These are phyloP conservation scores for Ilex asprella DNA, from an alignment of 257 asterid species.

Conservation along the genomic window DNA sequence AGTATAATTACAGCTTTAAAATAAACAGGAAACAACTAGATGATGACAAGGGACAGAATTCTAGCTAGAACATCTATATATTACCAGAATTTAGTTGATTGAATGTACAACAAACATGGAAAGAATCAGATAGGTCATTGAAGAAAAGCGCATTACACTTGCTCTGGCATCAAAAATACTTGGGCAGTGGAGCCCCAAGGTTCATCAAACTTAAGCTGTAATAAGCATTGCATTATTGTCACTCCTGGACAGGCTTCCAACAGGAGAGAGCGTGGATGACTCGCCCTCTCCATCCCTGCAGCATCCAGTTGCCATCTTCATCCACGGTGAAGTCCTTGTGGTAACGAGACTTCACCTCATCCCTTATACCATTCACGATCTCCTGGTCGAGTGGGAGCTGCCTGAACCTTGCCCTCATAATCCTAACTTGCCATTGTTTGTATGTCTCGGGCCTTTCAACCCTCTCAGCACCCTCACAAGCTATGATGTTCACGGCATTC, in stretches of 20 bases:
- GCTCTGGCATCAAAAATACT: too few species aligned
- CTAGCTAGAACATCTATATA: too few species aligned
- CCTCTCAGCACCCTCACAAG: slow-evolving; percentile 33
- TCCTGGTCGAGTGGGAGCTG: slow-evolving; percentile 23
- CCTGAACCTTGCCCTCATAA: slow-evolving; percentile 27
- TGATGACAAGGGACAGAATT: too few species aligned
- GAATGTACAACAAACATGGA: too few species aligned
- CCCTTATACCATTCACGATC: slow-evolving; percentile 21
- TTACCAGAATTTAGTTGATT: too few species aligned
- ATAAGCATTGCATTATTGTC: not conserved
- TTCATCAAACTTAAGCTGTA: too few species aligned
- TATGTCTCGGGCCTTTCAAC: slow-evolving; percentile 35
- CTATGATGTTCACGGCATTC: slow-evolving; percentile 26
- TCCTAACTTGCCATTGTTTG: slow-evolving; percentile 29
- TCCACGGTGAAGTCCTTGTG: slow-evolving; percentile 29
- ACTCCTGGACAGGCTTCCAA: slow-evolving; percentile 20
- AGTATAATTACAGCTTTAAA: too few species aligned
- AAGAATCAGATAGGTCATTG: too few species aligned
- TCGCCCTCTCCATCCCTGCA: slow-evolving; percentile 40
- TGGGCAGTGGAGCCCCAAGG: too few species aligned
- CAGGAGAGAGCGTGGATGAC: slow-evolving; percentile 32
- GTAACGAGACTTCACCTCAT: slow-evolving; percentile 19
- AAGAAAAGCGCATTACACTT: too few species aligned
- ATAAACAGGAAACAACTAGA: too few species aligned
- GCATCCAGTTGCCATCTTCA: slow-evolving; percentile 31